phyloP scores from a whole-genome alignment of 2,329 filamentous ascomycete genomes.

The Ilyonectria robusta region DNA sequence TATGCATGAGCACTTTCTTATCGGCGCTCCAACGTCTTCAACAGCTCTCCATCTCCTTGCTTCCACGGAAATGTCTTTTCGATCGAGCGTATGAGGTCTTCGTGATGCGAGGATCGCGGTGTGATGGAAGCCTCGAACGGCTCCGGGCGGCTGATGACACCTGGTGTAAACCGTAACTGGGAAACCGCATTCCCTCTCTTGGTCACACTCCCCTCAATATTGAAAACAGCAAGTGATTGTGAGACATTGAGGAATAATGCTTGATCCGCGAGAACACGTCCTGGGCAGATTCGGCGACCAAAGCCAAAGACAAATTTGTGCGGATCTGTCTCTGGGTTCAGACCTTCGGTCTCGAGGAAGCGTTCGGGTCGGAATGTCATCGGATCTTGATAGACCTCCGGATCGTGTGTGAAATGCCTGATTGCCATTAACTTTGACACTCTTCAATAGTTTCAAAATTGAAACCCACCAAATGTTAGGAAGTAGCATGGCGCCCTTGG shows the following conservation, averaged over 20 bases:
- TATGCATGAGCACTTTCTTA: neutral
- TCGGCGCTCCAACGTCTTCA: neutral
- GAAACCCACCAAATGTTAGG: constrained; percentile 34
- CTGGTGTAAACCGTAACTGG: constrained; percentile 29
- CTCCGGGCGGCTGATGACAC: constrained; percentile 34
- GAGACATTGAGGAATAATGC: constrained; percentile 53
- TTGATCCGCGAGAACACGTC: constrained; percentile 47
- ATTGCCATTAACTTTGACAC: neutral
- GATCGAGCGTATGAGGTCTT: constrained; percentile 29
- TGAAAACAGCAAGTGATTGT: constrained; percentile 62
- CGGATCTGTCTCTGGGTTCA: constrained; percentile 47
- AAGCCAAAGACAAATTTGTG: constrained; percentile 50
- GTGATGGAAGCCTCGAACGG: constrained; percentile 31
- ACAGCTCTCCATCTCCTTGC: constrained; percentile 28
- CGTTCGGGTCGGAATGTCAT: constrained; percentile 35
- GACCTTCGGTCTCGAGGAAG: constrained; percentile 33
- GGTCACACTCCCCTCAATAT: constrained; percentile 43
- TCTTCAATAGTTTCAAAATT: neutral
- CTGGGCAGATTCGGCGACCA: constrained; percentile 53
- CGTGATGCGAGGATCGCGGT: constrained; percentile 31
- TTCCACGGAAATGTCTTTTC: constrained; percentile 36
- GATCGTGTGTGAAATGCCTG: constrained; percentile 38
- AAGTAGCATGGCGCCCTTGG: constrained; percentile 39
- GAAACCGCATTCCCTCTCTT: neutral
- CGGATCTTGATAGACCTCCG: constrained; percentile 31